Evolutionary conservation across 768 basidiomycete genomes (phyloP).

Genomic region (Stropharia rugosoannulata): DNA sequence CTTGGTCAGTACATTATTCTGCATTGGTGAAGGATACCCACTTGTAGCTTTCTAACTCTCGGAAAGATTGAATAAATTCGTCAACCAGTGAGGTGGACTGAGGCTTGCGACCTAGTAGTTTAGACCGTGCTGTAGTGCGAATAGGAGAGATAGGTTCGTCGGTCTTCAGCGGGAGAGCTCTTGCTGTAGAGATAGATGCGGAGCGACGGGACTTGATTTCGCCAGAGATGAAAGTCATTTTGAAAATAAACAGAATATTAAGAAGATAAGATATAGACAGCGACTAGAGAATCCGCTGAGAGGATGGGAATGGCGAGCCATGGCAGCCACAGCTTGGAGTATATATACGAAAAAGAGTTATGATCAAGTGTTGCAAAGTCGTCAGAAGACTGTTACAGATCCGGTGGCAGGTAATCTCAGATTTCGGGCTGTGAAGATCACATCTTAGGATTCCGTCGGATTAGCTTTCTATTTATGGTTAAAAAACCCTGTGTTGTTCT

Average conservation of each 20-base stretch:
- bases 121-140: slow-evolving; percentile 18
- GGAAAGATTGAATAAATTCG: slow-evolving; percentile 56
- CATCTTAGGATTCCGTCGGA: slow-evolving; percentile 4
- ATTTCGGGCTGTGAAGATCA: background rate
- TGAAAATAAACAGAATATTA: background rate
- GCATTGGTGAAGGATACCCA: slow-evolving; percentile 26
- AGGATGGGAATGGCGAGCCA: slow-evolving; percentile 16
- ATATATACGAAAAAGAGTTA: slow-evolving; percentile 17
- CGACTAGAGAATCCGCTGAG: background rate
- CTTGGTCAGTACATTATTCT: slow-evolving; percentile 3
- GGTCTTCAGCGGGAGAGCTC: slow-evolving; percentile 18
- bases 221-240: slow-evolving; percentile 29
- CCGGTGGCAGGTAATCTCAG: slow-evolving; percentile 5
- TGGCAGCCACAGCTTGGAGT: slow-evolving; percentile 9
- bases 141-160: slow-evolving; percentile 14
- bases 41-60: slow-evolving; percentile 67
- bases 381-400: slow-evolving; percentile 1
- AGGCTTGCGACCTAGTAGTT: slow-evolving; percentile 16
- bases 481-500: background rate
- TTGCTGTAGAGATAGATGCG: slow-evolving; percentile 18
- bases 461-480: too few relatives aligned
- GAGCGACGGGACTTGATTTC: slow-evolving; percentile 28
- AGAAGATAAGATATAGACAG: slow-evolving; percentile 5
- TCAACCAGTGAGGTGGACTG: slow-evolving; percentile 40
- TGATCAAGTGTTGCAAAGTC: slow-evolving; percentile 11